Evolutionary conservation across 345 rosid genomes (phyloP).

Genomic region (Linum tenue): DNA sequence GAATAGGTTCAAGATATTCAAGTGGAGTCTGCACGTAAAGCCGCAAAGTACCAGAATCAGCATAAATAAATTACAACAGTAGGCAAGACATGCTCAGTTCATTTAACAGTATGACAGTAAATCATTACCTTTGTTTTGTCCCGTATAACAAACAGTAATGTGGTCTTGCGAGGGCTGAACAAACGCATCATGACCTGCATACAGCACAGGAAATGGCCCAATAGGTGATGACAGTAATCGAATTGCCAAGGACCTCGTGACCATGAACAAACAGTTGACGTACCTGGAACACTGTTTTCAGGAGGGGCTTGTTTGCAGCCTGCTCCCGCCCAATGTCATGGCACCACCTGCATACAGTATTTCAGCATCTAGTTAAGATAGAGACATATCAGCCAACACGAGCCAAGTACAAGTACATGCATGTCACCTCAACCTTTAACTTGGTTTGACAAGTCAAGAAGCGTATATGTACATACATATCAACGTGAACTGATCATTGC

Average conservation of each 20-base stretch:
- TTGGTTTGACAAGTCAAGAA: background rate
- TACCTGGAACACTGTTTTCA: constrained; percentile 30
- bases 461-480: background rate
- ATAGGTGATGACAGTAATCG: background rate
- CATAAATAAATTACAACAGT: background rate
- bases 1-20: constrained; percentile 21
- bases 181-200: constrained; percentile 29
- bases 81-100: background rate
- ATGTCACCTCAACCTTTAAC: background rate
- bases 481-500: background rate
- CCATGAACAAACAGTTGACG: background rate
- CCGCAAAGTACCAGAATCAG: background rate
- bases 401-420: background rate
- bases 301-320: constrained; percentile 31
- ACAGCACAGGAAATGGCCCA: background rate
- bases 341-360: constrained; percentile 57
- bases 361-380: constrained; percentile 12
- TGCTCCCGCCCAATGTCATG: constrained; percentile 35
- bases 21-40: constrained; percentile 21
- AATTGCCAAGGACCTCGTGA: background rate
- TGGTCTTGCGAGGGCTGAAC: constrained; percentile 28
- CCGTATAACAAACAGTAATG: constrained; percentile 27
- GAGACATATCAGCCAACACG: constrained; percentile 1
- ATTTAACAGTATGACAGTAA: background rate
- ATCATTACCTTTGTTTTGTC: constrained; percentile 28